A percentile compares a stretch with the other conserved stretches of the same genome.
These are phyloP conservation scores for Yarrowia sp. DNA, from an alignment of 805 yeast genomes.

Conservation along the genomic window DNA sequence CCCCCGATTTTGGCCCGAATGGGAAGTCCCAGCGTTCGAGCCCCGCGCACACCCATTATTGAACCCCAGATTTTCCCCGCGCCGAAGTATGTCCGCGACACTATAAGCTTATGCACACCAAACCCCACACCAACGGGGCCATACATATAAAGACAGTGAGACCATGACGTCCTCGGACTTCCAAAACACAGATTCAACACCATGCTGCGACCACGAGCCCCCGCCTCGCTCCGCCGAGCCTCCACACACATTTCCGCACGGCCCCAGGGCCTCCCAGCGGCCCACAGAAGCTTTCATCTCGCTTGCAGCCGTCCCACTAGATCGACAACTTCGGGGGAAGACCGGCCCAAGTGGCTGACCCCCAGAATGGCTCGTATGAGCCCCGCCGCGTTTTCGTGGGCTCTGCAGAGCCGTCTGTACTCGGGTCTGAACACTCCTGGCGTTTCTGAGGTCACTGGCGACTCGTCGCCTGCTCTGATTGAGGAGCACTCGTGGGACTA, in stretches of 20 bases:
- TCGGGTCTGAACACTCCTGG: constrained; percentile 7
- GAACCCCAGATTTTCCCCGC: constrained; percentile 20
- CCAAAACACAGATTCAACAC: not conserved
- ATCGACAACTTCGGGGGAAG: constrained; percentile 3
- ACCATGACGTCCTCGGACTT: too few relatives aligned
- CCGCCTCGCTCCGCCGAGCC: constrained; percentile 1
- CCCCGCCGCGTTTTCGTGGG: not conserved
- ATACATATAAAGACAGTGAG: constrained; percentile 24
- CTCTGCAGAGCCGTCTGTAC: not conserved
- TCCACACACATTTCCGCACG: not conserved
- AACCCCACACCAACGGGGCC: constrained; percentile 18
- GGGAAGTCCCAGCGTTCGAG: constrained; percentile 11
- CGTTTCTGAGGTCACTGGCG: constrained; percentile 13
- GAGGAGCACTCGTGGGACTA: constrained; percentile 23
- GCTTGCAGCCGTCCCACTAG: constrained; percentile 1
- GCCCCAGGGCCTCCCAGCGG: not conserved
- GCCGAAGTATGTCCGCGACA: constrained; percentile 24
- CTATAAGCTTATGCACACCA: constrained; percentile 12
- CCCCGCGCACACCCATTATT: not conserved
- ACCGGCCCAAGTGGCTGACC: constrained; percentile 1
- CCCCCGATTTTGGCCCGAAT: constrained; percentile 11
- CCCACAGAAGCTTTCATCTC: constrained; percentile 16
- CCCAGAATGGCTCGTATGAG: not conserved
- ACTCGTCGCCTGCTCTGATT: constrained; percentile 6
- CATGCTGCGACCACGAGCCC: constrained; percentile 16